These are phyloP conservation scores for Berberis vulgaris DNA, from an alignment of 164 flowering plant genomes.

Conservation along the genomic window DNA sequence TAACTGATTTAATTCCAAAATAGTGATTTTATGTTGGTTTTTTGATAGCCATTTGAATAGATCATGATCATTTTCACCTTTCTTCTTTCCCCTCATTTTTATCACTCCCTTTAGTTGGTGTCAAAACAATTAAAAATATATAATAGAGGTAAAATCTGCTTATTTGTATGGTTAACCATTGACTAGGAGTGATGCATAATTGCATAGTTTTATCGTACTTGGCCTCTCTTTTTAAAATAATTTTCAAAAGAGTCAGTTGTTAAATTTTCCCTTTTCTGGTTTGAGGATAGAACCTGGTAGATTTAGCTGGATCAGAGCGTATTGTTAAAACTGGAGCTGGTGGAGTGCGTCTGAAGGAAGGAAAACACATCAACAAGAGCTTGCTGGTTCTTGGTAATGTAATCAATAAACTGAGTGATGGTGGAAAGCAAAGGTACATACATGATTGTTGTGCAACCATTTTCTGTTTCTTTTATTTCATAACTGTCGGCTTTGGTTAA, in stretches of 20 bases:
- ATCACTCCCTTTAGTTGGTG: too few species aligned
- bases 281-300: conserved; percentile 73
- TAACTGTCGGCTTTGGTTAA: conserved; percentile 1
- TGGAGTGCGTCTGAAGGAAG: conserved; percentile 94
- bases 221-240: neutral
- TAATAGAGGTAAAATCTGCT: too few species aligned
- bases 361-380: conserved; percentile 93
- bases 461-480: neutral
- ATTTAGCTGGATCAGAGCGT: conserved; percentile 95
- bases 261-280: conserved; percentile 1
- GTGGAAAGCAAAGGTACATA: conserved; percentile 71
- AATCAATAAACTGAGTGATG: conserved; percentile 88
- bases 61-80: too few species aligned
- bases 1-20: conserved; percentile 25
- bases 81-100: too few species aligned
- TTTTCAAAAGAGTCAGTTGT: neutral
- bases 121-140: too few species aligned
- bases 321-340: conserved; percentile 97
- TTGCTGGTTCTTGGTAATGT: conserved; percentile 95
- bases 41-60: neutral
- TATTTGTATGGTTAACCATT: too few species aligned
- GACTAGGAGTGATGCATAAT: too few species aligned
- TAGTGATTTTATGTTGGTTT: neutral
- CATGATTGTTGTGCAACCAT: neutral
- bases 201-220: neutral